Evolutionary conservation across 2,329 filamentous ascomycete species (phyloP).

Genomic region (Nigrospora osmanthi): DNA sequence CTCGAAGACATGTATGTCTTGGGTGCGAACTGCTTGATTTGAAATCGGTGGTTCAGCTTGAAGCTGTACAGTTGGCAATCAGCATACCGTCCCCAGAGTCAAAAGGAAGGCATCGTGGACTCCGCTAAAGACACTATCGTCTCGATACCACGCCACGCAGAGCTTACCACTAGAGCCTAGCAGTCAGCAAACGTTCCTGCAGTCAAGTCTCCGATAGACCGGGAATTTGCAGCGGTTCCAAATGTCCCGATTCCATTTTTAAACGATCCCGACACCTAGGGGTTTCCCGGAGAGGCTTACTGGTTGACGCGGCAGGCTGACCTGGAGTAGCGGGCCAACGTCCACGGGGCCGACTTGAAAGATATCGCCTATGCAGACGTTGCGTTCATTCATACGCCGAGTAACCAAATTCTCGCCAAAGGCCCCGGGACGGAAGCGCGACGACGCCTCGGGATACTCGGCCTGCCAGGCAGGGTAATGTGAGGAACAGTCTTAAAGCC

Average conservation of each 20-base stretch:
- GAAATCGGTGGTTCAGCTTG: slow-evolving; percentile 62
- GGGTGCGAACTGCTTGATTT: slow-evolving; percentile 53
- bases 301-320: slow-evolving; percentile 54
- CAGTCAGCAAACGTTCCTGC: too few species aligned
- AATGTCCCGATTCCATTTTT: too few species aligned
- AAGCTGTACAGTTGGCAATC: slow-evolving; percentile 34
- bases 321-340: slow-evolving; percentile 35
- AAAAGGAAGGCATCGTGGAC: too few species aligned
- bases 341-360: slow-evolving; percentile 31
- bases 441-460: slow-evolving; percentile 42
- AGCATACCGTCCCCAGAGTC: too few species aligned
- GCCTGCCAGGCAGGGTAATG: slow-evolving; percentile 50
- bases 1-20: slow-evolving; percentile 47
- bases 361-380: slow-evolving; percentile 58
- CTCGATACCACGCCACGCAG: too few species aligned
- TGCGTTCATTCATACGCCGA: slow-evolving; percentile 51
- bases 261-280: too few species aligned
- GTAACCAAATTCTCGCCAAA: slow-evolving; percentile 61
- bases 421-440: slow-evolving; percentile 46
- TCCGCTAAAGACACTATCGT: too few species aligned
- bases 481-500: slow-evolving; percentile 43
- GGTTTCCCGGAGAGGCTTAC: too few species aligned
- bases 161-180: too few species aligned
- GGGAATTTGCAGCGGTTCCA: too few species aligned
- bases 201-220: too few species aligned